Conservation (phyloP, 148 eudicot species). For the Agrostemma githago region DNA sequence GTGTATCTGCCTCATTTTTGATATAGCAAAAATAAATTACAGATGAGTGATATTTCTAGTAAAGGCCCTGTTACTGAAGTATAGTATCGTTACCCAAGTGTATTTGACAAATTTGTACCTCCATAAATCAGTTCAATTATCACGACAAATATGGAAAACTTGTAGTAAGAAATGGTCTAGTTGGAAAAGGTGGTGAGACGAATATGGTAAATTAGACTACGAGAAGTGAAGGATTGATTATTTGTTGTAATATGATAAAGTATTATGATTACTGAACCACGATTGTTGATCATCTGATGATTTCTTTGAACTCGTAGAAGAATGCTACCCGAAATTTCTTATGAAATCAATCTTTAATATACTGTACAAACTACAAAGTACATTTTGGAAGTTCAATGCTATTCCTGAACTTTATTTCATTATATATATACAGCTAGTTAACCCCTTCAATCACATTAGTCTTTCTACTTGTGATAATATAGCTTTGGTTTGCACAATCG, state of each 20-base stretch:
- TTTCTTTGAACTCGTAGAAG: neutral
- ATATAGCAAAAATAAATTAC: conserved; percentile 15
- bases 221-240: neutral
- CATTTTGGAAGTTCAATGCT: neutral
- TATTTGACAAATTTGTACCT: neutral
- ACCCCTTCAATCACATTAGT: too few relatives aligned
- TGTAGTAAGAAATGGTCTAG: neutral
- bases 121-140: neutral
- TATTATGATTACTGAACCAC: neutral
- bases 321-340: neutral
- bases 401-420: neutral
- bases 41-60: neutral
- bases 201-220: neutral
- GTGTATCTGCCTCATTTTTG: conserved; percentile 15
- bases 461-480: too few relatives aligned
- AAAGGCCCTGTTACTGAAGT: neutral
- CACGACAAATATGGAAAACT: neutral
- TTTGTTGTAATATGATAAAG: neutral
- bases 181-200: neutral
- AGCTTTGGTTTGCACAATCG: too few relatives aligned
- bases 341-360: too few relatives aligned
- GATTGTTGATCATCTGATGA: neutral
- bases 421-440: too few relatives aligned
- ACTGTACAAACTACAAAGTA: too few relatives aligned
- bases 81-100: conserved; percentile 2